Evolutionary conservation across 148 eudicot genomes (phyloP), one percentile per base, ranked within the genome.

Genomic region (Dianthus caryophyllus): DNA sequence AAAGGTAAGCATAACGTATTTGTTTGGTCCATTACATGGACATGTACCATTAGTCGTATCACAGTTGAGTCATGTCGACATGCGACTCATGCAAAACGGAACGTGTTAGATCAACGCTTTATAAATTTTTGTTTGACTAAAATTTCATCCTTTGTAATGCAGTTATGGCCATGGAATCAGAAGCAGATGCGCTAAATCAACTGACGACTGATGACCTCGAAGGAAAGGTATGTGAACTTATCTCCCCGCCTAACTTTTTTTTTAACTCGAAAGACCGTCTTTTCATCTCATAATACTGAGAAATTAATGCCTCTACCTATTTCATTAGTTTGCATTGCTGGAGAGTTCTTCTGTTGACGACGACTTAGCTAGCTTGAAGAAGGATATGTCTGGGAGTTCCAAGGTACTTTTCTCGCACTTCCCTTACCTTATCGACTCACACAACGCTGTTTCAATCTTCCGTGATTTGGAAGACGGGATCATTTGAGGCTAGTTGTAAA

Each of bases 81-180:
- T 2, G 38, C 38, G 7, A 33, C 38, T 33, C 38, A 7, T 7
- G 4, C 38, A 33, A 33, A 33, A 33, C 3, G 38, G 38, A 7
- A 33, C 38, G 38, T 33, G 7, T 3, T 33, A 33, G 4, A 33
- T 3, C 38, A 30, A 43, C 44, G 52, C 75, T 24, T 49, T 16
- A 9, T 71, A 6, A 31, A 7, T 41, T 66, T 41, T 50, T 39
- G 27, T 49, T 16, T 65, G 64, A 71, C 50, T 38, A 2, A 33
- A 33, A 15, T 75, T n/a, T 30, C 36, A 24, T 39, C 26, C 51
- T 56, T 59, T 21, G 66, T 51, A 31, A 50, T 75, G 26, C 76
- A 95, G 99, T 95, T 47, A 14, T 90, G 89, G 91, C 87, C 27
- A 88, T 95, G 99, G 99, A 95, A 75, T 85, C 96, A 56, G 90